Conservation (phyloP, 2,329 filamentous ascomycete genomes). For the Cercospora zeae-maydis region DNA sequence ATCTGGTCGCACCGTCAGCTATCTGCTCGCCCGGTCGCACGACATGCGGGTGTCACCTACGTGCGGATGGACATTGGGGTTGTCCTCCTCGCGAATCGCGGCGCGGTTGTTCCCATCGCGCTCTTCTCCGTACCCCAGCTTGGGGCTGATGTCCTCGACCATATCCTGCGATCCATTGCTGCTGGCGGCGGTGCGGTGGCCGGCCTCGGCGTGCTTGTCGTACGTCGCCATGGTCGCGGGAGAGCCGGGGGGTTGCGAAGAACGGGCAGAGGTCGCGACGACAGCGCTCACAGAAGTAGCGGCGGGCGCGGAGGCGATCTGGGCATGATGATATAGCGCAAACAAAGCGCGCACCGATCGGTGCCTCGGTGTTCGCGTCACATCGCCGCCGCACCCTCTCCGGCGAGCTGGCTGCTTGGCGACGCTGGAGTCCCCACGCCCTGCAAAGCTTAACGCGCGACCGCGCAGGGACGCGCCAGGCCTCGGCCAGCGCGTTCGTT, state of each 20-base stretch:
- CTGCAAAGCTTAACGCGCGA: conserved; percentile 1
- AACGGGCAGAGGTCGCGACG: neutral
- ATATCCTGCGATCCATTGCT: conserved; percentile 14
- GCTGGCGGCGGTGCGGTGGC: conserved; percentile 3
- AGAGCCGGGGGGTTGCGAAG: neutral
- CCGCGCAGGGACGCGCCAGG: conserved; percentile 3
- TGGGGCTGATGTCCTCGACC: conserved; percentile 5
- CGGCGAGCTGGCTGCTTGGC: conserved; percentile 8
- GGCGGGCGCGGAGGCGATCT: conserved; percentile 2
- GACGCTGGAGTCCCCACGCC: conserved; percentile 9
- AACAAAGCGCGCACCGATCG: neutral
- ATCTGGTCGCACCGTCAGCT: conserved; percentile 7
- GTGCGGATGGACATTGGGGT: conserved; percentile 21
- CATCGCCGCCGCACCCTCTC: neutral
- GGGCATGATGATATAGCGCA: conserved; percentile 10
- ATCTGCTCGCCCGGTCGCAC: neutral
- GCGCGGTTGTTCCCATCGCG: neutral
- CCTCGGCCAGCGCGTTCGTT: conserved; percentile 8
- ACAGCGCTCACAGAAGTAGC: neutral
- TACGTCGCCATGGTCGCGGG: conserved; percentile 3
- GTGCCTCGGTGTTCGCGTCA: conserved; percentile 13
- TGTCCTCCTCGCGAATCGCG: conserved; percentile 17
- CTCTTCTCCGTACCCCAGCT: conserved; percentile 19
- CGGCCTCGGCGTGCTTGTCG: conserved; percentile 14
- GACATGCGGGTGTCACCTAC: conserved; percentile 4